Evolutionary conservation across 225 moss, liverwort and hornwort genomes (phyloP), one percentile per base, ranked within the genome.

Genomic region (Thuidium tamariscinum): DNA sequence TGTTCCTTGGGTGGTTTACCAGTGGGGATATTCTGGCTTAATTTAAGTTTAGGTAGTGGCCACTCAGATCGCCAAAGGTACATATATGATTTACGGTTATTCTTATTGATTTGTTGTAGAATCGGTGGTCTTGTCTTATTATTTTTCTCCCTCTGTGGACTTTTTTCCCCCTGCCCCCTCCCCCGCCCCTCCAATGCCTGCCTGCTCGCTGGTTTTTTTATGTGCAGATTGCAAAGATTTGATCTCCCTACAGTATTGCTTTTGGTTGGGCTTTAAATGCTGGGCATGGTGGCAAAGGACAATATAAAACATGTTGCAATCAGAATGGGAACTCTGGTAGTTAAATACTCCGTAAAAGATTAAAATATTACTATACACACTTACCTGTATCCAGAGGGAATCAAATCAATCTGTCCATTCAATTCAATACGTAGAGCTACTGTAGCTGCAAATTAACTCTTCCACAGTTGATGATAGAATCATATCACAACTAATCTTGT

Each of bases 361-460:
- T n/a, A n/a, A 49, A 66, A 32, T 77, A 56, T 77, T 82, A 7
- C 36, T 57, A 65, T 48, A 12, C 34, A 54, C 32, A 65, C 59
- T 65, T 6, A 51, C 77, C 89, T 83, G 30, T 46, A 64, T 39
- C 82, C 80, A 34, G 64, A 20, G 57, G 77, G 61, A 55, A 85
- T 85, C 62, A 34, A 77, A 77, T 83, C 78, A 57, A 57, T 32
- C 66, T 73, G 11, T 21, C 62, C 82, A 90, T 85, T 90, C 72
- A 88, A 90, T 85, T 90, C 72, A 88, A 88, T 88, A 37, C 41
- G 22, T 22, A 29, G 75, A 41, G 74, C 81, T 52, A 80, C 74
- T 75, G 67, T 55, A 32, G 44, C 44, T 44, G 39, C 4, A 1
- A 76, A 23, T 10, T 23, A 18, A 86, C 83, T 86, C 44, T 62